A percentile compares a stretch with the other conserved stretches of the same genome.
phyloP scores from a whole-genome alignment of 495 filamentous ascomycete species.

The Hapsidospora chrysogenum region DNA sequence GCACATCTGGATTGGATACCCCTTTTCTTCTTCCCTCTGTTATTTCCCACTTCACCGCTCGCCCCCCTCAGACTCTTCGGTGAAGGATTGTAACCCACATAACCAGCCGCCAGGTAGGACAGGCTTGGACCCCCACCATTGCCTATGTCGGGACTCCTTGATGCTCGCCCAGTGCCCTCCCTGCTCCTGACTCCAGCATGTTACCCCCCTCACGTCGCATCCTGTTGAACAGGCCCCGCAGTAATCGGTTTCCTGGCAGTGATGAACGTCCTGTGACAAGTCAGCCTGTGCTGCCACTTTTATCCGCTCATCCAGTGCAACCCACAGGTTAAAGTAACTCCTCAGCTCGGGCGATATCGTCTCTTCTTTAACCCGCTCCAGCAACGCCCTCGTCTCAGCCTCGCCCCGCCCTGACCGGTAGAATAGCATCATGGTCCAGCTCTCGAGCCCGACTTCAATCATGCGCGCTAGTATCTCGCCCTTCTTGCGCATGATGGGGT shows the following conservation, averaged over 20 bases:
- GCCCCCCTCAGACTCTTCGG: background rate
- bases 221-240: too few species aligned
- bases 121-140: too few species aligned
- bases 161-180: too few species aligned
- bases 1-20: background rate
- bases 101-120: too few species aligned
- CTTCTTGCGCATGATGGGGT: constrained; percentile 10
- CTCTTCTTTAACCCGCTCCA: background rate
- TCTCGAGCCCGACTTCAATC: background rate
- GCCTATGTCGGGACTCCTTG: too few species aligned
- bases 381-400: background rate
- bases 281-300: background rate
- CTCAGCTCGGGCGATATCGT: background rate
- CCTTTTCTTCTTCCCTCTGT: background rate
- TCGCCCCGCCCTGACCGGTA: constrained; percentile 1
- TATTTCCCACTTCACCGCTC: too few species aligned
- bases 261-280: constrained; percentile 2
- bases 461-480: background rate
- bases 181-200: too few species aligned
- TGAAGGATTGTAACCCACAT: background rate
- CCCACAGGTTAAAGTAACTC: constrained; percentile 3
- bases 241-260: constrained; percentile 1
- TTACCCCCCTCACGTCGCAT: too few species aligned
- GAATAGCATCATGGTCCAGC: constrained; percentile 1
- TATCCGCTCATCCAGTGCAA: background rate